Evolutionary conservation across 495 filamentous ascomycete genomes (phyloP).

Genomic region (Wilcoxina mikolae): DNA sequence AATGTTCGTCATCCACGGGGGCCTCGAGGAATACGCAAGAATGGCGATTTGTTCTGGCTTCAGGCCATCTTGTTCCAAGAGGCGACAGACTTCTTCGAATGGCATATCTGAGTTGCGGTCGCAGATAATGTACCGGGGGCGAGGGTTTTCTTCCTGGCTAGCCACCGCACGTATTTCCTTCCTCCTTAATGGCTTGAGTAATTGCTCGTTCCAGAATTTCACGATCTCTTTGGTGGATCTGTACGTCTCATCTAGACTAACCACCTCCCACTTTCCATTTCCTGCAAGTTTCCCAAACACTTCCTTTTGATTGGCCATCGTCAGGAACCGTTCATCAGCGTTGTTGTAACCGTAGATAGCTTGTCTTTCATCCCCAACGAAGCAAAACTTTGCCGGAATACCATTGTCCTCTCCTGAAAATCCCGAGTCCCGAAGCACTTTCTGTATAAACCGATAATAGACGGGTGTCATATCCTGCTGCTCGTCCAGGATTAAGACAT

Average conservation of each 20-base stretch:
- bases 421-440: not conserved
- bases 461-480: constrained; percentile 13
- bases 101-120: not conserved
- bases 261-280: not conserved
- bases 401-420: not conserved
- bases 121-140: constrained; percentile 6
- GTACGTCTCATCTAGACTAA: not conserved
- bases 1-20: not conserved
- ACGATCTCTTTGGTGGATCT: constrained; percentile 1
- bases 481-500: constrained; percentile 10
- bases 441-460: constrained; percentile 3
- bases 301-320: not conserved
- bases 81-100: not conserved
- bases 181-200: not conserved
- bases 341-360: constrained; percentile 13
- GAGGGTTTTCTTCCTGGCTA: not conserved
- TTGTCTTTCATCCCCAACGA: constrained; percentile 9
- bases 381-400: not conserved
- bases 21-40: constrained; percentile 4
- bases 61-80: not conserved
- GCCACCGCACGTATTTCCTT: not conserved
- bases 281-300: constrained; percentile 4
- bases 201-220: constrained; percentile 7
- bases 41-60: constrained; percentile 3
- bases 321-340: constrained; percentile 11